Evolutionary conservation across 345 rosid genomes (phyloP).

Genomic region (Mallotus nudiflorus): DNA sequence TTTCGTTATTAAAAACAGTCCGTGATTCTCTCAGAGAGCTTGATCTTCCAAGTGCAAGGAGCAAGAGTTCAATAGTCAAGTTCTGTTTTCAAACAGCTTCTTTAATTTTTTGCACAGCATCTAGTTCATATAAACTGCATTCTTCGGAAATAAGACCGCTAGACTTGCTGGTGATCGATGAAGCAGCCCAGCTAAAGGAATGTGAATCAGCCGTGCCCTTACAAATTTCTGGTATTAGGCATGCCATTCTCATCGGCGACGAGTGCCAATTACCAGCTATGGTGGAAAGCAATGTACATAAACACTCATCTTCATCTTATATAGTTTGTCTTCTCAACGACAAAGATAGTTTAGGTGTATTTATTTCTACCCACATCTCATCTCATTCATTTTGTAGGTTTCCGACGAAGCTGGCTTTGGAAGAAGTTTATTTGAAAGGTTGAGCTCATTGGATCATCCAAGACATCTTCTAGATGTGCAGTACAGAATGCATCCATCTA

Average conservation of each 20-base stretch:
- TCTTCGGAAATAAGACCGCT: conserved; percentile 29
- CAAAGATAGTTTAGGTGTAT: not conserved
- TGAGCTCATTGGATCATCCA: conserved; percentile 40
- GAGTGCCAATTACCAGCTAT: conserved; percentile 55
- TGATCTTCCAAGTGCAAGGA: conserved; percentile 26
- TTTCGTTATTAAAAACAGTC: conserved; percentile 20
- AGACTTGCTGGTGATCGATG: conserved; percentile 48
- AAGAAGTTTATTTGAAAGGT: conserved; percentile 71
- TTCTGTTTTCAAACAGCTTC: conserved; percentile 43
- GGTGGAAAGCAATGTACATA: conserved; percentile 37
- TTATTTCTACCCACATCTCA: too few species aligned
- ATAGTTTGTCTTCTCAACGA: not conserved
- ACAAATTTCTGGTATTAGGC: conserved; percentile 39
- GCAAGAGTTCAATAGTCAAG: not conserved
- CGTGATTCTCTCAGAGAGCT: conserved; percentile 21
- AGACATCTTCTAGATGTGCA: conserved; percentile 58
- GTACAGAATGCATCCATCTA: conserved; percentile 81
- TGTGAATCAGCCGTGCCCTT: conserved; percentile 56
- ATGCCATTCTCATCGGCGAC: conserved; percentile 55
- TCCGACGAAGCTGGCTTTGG: conserved; percentile 42
- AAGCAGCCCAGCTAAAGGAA: conserved; percentile 67
- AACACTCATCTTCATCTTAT: not conserved
- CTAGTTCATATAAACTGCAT: conserved; percentile 39
- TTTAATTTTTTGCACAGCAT: conserved; percentile 49
- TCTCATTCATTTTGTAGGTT: conserved; percentile 28